Percentiles rank a stretch among this genome's conserved stretches.
These are phyloP conservation scores for Beauveria sp. DNA, from an alignment of 2,329 filamentous ascomycete genomes.

Conservation along the genomic window DNA sequence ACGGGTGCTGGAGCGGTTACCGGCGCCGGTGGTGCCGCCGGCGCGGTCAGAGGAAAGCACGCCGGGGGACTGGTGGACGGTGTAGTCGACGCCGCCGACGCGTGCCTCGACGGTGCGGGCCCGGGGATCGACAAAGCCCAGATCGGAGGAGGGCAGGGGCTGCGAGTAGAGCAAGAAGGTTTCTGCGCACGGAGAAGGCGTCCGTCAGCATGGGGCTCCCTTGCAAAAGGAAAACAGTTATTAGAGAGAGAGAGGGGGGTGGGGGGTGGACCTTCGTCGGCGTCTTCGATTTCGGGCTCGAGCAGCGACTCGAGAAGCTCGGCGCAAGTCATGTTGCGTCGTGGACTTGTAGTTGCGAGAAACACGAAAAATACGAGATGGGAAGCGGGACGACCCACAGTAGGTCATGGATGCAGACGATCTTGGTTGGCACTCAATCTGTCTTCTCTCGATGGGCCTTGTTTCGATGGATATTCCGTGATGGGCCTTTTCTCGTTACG, in stretches of 20 bases:
- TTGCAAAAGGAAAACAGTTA: neutral
- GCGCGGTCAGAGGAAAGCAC: constrained; percentile 70
- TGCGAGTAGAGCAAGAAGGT: constrained; percentile 81
- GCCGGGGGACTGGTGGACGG: constrained; percentile 74
- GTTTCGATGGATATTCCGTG: too few relatives aligned
- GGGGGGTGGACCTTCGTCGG: constrained; percentile 36
- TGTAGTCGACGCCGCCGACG: constrained; percentile 62
- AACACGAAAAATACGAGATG: neutral
- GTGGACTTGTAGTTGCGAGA: neutral
- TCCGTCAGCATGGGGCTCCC: neutral
- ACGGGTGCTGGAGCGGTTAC: constrained; percentile 19
- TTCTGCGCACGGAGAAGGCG: constrained; percentile 44
- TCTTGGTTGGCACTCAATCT: too few relatives aligned
- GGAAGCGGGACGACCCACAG: neutral
- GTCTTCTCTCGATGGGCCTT: too few relatives aligned
- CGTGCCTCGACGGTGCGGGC: constrained; percentile 57
- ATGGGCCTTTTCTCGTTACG: too few relatives aligned
- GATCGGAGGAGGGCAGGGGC: constrained; percentile 62
- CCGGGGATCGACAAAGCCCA: constrained; percentile 77
- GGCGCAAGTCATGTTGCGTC: neutral
- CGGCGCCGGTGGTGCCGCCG: constrained; percentile 48
- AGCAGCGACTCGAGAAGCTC: constrained; percentile 24
- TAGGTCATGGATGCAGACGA: too few relatives aligned
- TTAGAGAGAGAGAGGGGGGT: neutral
- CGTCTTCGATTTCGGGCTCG: constrained; percentile 38